Conservation (phyloP, 805 yeast species). For the Metschnikowia gruessii region DNA sequence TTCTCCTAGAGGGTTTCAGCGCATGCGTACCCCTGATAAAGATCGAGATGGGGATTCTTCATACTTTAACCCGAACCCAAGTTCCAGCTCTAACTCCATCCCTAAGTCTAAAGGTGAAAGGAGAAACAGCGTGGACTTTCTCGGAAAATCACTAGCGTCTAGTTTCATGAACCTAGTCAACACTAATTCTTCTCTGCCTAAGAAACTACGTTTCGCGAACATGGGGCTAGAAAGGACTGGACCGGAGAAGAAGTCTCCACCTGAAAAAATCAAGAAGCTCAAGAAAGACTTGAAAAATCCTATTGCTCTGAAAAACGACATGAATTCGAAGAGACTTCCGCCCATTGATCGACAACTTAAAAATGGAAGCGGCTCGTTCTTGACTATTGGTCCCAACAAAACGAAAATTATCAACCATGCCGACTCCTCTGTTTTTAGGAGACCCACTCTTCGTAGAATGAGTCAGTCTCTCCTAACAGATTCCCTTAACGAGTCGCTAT, state of each 20-base stretch:
- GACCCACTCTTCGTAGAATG: slow-evolving; percentile 37
- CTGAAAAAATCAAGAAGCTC: slow-evolving; percentile 18
- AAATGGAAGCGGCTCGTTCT: slow-evolving; percentile 33
- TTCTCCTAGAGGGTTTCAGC: slow-evolving; percentile 17
- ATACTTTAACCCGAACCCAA: no score
- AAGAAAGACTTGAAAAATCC: slow-evolving; percentile 18
- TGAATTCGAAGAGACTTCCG: slow-evolving; percentile 32
- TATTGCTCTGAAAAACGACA: slow-evolving; percentile 30
- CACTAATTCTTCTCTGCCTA: slow-evolving; percentile 8
- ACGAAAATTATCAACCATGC: slow-evolving; percentile 44
- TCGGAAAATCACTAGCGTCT: slow-evolving; percentile 31
- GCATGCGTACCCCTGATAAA: background rate
- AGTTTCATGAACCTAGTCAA: slow-evolving; percentile 28
- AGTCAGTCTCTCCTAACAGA: slow-evolving; percentile 31
- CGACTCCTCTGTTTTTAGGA: slow-evolving; percentile 34
- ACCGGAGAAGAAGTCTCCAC: slow-evolving; percentile 12
- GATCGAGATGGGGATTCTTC: background rate
- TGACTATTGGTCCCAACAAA: slow-evolving; percentile 35
- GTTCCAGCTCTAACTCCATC: background rate
- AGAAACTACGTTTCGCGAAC: background rate
- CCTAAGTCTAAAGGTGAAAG: slow-evolving; percentile 1
- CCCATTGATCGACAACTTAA: slow-evolving; percentile 17
- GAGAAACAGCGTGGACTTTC: slow-evolving; percentile 21
- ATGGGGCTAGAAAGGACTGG: background rate
- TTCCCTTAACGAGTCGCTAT: slow-evolving; percentile 16